Conservation (phyloP, 768 basidiomycete species). For the Rhizopogon salebrosus region DNA sequence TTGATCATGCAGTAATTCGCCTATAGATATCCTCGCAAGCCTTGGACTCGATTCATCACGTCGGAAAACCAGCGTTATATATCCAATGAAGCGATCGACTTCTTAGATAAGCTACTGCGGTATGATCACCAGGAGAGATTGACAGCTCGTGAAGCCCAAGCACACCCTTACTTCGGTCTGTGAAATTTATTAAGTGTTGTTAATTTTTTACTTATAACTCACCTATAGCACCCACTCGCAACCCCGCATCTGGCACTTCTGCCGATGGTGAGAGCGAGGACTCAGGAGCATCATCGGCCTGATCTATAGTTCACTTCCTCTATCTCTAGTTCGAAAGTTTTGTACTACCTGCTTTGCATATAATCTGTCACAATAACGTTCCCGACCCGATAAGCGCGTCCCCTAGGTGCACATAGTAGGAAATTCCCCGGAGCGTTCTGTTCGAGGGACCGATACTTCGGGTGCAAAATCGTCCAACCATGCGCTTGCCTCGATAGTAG, state of each 20-base stretch:
- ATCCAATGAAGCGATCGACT: conserved; percentile 94
- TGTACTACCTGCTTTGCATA: conserved; percentile 30
- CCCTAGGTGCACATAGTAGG: neutral
- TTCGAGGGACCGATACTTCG: neutral
- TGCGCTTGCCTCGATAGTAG: too few species aligned
- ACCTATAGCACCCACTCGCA: conserved; percentile 64
- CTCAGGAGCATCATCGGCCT: conserved; percentile 29
- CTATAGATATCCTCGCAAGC: conserved; percentile 81
- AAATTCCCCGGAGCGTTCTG: neutral
- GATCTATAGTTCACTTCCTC: conserved; percentile 18
- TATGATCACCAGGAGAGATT: conserved; percentile 97
- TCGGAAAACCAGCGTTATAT: conserved; percentile 95
- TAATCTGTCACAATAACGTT: conserved; percentile 21
- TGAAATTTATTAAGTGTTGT: conserved; percentile 7
- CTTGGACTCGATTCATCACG: conserved; percentile 94
- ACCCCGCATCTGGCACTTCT: conserved; percentile 33
- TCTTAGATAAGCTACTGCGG: conserved; percentile 89
- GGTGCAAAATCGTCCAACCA: too few species aligned
- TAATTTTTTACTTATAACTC: conserved; percentile 12
- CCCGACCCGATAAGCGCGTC: neutral
- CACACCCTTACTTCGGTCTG: conserved; percentile 88
- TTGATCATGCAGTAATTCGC: conserved; percentile 5
- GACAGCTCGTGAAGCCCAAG: conserved; percentile 90
- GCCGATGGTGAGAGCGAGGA: conserved; percentile 62
- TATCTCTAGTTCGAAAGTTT: conserved; percentile 20